Evolutionary conservation across 140 eudicot genomes (phyloP), one percentile per base, ranked within the genome.

Genomic region (Artemisia princeps): DNA sequence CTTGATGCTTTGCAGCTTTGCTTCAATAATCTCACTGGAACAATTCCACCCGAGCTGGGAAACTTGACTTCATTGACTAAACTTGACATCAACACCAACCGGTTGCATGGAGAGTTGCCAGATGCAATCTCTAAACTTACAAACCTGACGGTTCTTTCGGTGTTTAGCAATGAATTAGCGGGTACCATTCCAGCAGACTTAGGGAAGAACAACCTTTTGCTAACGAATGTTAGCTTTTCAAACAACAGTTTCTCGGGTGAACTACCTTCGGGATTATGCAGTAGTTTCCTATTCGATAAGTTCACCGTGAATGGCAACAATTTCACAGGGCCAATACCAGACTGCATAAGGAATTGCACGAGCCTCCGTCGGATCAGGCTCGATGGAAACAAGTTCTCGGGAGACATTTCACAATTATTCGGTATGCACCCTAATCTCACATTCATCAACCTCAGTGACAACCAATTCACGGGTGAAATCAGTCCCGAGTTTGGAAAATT

Each of bases 381-480:
- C 8, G 99, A 92, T 56, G 87, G 89, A 53, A 92, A 92, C 78
- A 68, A 67, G 5, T 84, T 92, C 22, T 76, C 82, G n/a, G 96
- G 96, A 40, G 64, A 92, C 50, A 74, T 88, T 71, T 80, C 99
- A 1, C 85, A 78, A 59, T 82, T 79, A 64, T 82, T 92, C 66
- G 96, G 98, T 57, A 68, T 76, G 56, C 90, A 88, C 42, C 87
- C 88, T 0, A 50, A 76, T 23, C 94, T 92, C 42, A 60, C 53
- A 1, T 88, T 58, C 66, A 55, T 88, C 70, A 74, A 70, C 64
- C 78, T 92, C 11, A 69, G 84, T 60, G 81, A 74, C 48, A 88
- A 88, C 70, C 83, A 72, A 68, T 84, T 92, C 42, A 71, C 84
- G 0, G 99, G 99, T 63, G 79, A 78, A 71, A 76, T 92, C 75